phyloP scores from a whole-genome alignment of 1,284 basidiomycete genomes.

The Ganoderma lucidum region DNA sequence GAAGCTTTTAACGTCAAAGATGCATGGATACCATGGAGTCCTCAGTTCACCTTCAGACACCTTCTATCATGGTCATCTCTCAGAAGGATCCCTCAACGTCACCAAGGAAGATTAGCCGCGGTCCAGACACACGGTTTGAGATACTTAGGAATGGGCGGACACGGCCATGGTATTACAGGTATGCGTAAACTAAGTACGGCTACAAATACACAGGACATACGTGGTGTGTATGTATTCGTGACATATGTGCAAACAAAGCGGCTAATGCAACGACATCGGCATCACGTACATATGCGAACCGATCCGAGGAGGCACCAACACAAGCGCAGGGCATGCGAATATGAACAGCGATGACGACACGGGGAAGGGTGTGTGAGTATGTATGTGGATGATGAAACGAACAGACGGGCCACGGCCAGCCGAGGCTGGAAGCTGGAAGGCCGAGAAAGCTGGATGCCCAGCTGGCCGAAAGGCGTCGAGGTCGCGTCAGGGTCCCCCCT shows the following conservation, averaged over 20 bases:
- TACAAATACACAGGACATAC: background rate
- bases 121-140: too few relatives aligned
- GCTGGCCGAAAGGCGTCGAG: constrained; percentile 1
- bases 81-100: too few relatives aligned
- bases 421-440: background rate
- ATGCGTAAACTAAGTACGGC: background rate
- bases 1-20: too few relatives aligned
- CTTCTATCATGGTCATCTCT: too few relatives aligned
- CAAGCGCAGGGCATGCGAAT: background rate
- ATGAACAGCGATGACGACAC: background rate
- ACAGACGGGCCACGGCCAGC: background rate
- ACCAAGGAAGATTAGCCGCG: too few relatives aligned
- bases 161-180: background rate
- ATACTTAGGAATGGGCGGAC: background rate
- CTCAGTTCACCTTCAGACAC: too few relatives aligned
- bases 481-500: background rate
- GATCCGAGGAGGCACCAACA: background rate
- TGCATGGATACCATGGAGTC: too few relatives aligned
- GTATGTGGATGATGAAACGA: background rate
- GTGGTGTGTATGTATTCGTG: background rate
- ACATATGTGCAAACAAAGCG: background rate
- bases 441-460: background rate
- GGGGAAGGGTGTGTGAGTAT: background rate
- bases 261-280: background rate
- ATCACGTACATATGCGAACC: constrained; percentile 3